Evolutionary conservation across 2,329 filamentous ascomycete genomes (phyloP).

Genomic region (Exophiala phaeomuriformis): DNA sequence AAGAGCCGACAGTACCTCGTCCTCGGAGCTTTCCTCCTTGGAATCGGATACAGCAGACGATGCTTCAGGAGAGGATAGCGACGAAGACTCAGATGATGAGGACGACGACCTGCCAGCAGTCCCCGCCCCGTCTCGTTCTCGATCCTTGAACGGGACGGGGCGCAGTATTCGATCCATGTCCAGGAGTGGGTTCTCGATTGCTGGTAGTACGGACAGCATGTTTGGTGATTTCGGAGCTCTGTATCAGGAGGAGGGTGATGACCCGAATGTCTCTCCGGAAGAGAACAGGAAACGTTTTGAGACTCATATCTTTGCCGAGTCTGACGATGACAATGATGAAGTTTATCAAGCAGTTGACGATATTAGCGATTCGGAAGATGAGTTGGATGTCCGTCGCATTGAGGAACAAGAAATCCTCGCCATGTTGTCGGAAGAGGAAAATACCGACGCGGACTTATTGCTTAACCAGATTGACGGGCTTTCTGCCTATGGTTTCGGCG

Average conservation of each 20-base stretch:
- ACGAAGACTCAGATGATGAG: slow-evolving; percentile 35
- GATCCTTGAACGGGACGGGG: slow-evolving; percentile 37
- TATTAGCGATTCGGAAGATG: slow-evolving; percentile 72
- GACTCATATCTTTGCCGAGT: slow-evolving; percentile 22
- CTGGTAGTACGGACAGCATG: slow-evolving; percentile 20
- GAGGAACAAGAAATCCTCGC: slow-evolving; percentile 26
- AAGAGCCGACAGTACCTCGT: slow-evolving; percentile 10
- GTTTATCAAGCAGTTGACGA: slow-evolving; percentile 68
- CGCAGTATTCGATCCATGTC: slow-evolving; percentile 26
- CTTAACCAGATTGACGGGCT: slow-evolving; percentile 28
- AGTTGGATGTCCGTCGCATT: slow-evolving; percentile 65
- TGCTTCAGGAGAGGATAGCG: slow-evolving; percentile 27
- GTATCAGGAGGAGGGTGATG: slow-evolving; percentile 19
- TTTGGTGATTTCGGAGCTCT: slow-evolving; percentile 17
- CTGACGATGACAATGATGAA: slow-evolving; percentile 33
- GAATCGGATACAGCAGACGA: slow-evolving; percentile 22
- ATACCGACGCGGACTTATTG: slow-evolving; percentile 23
- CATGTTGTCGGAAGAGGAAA: slow-evolving; percentile 32
- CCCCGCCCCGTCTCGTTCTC: slow-evolving; percentile 39
- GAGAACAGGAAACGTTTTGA: slow-evolving; percentile 24
- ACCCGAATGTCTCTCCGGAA: slow-evolving; percentile 16
- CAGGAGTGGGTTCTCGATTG: slow-evolving; percentile 14
- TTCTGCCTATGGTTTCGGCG: slow-evolving; percentile 27
- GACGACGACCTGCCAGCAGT: slow-evolving; percentile 39
- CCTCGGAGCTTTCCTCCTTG: slow-evolving; percentile 11